These are phyloP conservation scores for Conticribra weissflogii DNA, from an alignment of 108 stramenopile species.

Conservation along the genomic window DNA sequence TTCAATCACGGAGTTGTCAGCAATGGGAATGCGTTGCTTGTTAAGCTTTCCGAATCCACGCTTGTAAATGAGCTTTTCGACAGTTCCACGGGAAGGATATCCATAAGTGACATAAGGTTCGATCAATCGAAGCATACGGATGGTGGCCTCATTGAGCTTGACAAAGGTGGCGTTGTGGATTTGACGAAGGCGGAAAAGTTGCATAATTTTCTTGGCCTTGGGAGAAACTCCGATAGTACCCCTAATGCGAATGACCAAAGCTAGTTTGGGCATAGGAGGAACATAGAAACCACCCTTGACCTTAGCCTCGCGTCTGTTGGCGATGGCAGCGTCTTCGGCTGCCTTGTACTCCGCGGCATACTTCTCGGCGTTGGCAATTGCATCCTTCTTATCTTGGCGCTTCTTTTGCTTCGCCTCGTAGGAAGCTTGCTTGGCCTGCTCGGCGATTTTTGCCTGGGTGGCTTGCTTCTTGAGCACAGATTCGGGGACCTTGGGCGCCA, in stretches of 20 bases:
- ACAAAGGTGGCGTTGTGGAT: constrained; percentile 99
- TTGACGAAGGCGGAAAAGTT: constrained; percentile 99
- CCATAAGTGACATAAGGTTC: constrained; percentile 99
- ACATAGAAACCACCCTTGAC: constrained; percentile 95
- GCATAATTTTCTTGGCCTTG: constrained; percentile 99
- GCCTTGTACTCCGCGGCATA: constrained; percentile 94
- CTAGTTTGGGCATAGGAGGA: constrained; percentile 96
- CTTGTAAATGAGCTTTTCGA: constrained; percentile 98
- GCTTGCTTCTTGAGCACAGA: constrained; percentile 98
- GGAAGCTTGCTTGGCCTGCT: constrained; percentile 68
- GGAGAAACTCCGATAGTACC: constrained; percentile 99
- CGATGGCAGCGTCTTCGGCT: constrained; percentile 84
- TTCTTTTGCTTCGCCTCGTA: constrained; percentile 83
- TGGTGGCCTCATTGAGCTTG: constrained; percentile 97
- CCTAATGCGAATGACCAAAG: constrained; percentile 96
- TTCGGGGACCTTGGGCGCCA: constrained; percentile 89
- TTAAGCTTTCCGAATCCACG: constrained; percentile 99
- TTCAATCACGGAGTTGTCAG: constrained; percentile 93
- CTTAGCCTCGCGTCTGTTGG: constrained; percentile 97
- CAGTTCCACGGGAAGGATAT: constrained; percentile 94
- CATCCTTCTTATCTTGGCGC: constrained; percentile 77
- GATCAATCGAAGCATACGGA: constrained; percentile 99
- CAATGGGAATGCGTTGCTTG: constrained; percentile 97
- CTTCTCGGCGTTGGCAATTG: constrained; percentile 88
- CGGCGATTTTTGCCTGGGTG: constrained; percentile 91